Base-by-base conservation (phyloP, 208 protist species). In the Trypanosoma boissoni region DNA sequence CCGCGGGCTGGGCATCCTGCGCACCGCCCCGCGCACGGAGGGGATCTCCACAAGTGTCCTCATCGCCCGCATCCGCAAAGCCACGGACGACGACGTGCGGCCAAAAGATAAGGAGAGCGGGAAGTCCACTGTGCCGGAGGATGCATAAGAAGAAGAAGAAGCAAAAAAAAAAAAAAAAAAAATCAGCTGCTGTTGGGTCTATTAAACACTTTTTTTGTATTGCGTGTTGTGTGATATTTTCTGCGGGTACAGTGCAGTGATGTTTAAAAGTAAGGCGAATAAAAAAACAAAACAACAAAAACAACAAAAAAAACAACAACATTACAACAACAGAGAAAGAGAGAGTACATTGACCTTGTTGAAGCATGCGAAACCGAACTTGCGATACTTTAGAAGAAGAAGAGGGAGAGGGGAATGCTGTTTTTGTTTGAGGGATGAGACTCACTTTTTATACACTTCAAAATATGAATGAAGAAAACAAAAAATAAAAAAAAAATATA, bases 11-110 rank as follows among this genome's bases (percentile, higher is more conserved):
- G 93, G 93, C n/a, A 96, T 97, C 58, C 71, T 93, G n/a, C 65
- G 76, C 16, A 83, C 84, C 7, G 83, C 86, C 5, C 93, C 93
- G 9, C 81, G 93, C 26, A 97, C 93, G 39, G 70, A 84, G 12
- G 93, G 93, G n/a, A 95, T 97, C 20, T 93, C 83, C 16, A 97
- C 93, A 20, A 88, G 75, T 44, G 81, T 86, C 18, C 67, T 97
- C 12, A 96, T 97, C 58, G 54, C 71, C 5, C 81, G 90, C 43
- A 93, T 96, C 31, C 82, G 78, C 8, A 69, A 58, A 1, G 77
- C 72, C n/a, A 77, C 64, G 9, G 79, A 88, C 34, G 75, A 68
- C 0, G 72, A 80, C 3, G 53, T 88, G 21, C 68, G 54, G 37
- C 76, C 79, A 8, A 91, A 86, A 59, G 83, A 93, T 50, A 90